Base-by-base conservation (phyloP, 225 moss, liverwort and hornwort species). In the Sphagnum contortum region DNA sequence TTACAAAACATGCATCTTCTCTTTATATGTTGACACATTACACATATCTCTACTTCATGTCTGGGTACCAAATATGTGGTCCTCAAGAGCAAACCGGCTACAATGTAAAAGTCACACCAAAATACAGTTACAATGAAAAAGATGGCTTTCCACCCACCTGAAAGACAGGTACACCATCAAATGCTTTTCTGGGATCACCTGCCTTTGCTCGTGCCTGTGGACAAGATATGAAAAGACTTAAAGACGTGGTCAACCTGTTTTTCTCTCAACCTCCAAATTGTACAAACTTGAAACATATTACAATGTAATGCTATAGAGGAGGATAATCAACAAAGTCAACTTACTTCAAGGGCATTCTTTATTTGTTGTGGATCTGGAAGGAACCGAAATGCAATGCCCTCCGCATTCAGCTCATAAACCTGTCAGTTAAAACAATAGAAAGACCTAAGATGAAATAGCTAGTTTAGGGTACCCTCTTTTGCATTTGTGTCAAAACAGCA, bases 131-230 rank as follows among this genome's bases (percentile, higher is more conserved):
- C 29, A 29, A 29, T 29, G 29, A 29, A 29, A 29, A 29, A 29
- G 29, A 29, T 29, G 29, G 0, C 29, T 29, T 29, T 29, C 29
- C 29, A 29, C 69, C 66, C 60, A 92, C 89, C 80, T 92, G 89
- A 48, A 92, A 88, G 66, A 92, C 73, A 76, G 89, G 92, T 52
- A 89, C 89, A 5, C 92, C 87, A 66, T 91, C 83, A 70, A 94
- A 89, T 9, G 79, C 72, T 68, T 72, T 82, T 50, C 68, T 67
- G 62, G 75, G 68, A 72, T 94, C 94, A 60, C 83, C 87, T 68
- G 80, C 68, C 64, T 79, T 86, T 64, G 55, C 66, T 75, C 77
- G 85, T 59, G 80, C 75, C 83, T 91, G 73, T 48, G 55, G 52
- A n/a, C 12, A 57, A 10, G 56, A 29, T 29, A 29, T 29, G 29